These are phyloP conservation scores for Didymellaceae sp. DNA, from an alignment of 2,329 filamentous ascomycete genomes.

Conservation along the genomic window DNA sequence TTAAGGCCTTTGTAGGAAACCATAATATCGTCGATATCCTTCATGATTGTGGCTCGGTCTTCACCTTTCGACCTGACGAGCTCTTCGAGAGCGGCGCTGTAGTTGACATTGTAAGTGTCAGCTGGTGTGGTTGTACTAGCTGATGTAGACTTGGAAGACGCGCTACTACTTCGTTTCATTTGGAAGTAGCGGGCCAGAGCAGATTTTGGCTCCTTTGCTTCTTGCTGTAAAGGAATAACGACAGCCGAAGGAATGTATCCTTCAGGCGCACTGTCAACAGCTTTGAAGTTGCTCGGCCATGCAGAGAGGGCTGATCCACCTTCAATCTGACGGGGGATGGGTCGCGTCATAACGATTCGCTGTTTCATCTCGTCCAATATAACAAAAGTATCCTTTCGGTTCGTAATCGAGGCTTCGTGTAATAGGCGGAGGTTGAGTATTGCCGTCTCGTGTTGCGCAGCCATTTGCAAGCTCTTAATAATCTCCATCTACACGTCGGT, in stretches of 20 bases:
- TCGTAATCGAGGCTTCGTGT: constrained; percentile 48
- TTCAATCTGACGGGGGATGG: constrained; percentile 28
- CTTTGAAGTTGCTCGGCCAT: constrained; percentile 17
- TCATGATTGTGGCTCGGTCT: constrained; percentile 35
- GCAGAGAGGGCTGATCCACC: constrained; percentile 21
- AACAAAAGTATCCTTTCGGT: constrained; percentile 41
- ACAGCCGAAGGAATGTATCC: constrained; percentile 30
- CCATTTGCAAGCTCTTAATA: constrained; percentile 49
- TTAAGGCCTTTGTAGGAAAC: constrained; percentile 37
- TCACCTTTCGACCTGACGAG: constrained; percentile 26
- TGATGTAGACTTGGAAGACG: constrained; percentile 11
- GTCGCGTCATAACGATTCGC: constrained; percentile 37
- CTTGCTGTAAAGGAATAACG: constrained; percentile 20
- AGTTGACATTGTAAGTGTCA: constrained; percentile 21
- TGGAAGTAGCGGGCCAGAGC: constrained; percentile 34
- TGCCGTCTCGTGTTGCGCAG: constrained; percentile 40
- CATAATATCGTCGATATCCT: constrained; percentile 45
- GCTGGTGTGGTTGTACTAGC: constrained; percentile 8
- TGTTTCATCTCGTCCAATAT: constrained; percentile 49
- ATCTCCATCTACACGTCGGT: constrained; percentile 45
- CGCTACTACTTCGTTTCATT: constrained; percentile 23
- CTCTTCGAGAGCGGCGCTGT: constrained; percentile 33
- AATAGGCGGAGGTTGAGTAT: constrained; percentile 45
- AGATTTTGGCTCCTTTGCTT: constrained; percentile 24
- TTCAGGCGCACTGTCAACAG: constrained; percentile 17